Conservation (phyloP, 495 filamentous ascomycete genomes). For the Cryomyces minteri region DNA sequence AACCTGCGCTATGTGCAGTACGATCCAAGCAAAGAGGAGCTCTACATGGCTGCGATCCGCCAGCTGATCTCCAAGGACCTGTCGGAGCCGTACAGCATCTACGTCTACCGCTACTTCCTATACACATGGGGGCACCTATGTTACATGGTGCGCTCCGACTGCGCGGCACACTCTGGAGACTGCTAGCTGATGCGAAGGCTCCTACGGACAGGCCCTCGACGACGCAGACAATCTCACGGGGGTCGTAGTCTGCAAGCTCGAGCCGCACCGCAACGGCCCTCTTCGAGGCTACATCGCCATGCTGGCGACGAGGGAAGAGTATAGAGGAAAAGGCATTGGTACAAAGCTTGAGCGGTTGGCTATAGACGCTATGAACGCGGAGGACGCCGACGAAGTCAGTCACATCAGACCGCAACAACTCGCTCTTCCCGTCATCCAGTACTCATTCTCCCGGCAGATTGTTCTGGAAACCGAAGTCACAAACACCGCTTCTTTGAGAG, state of each 20-base stretch:
- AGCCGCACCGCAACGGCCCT: constrained; percentile 64
- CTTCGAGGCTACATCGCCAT: constrained; percentile 95
- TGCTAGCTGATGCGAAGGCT: neutral
- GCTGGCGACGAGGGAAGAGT: constrained; percentile 67
- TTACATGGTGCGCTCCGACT: constrained; percentile 46
- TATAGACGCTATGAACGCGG: constrained; percentile 75
- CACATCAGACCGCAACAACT: neutral
- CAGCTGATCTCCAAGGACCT: constrained; percentile 91
- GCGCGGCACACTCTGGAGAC: no score
- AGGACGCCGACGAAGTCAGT: constrained; percentile 69
- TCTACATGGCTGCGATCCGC: constrained; percentile 74
- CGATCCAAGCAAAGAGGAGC: constrained; percentile 52
- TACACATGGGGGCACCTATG: constrained; percentile 97
- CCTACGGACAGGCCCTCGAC: constrained; percentile 41
- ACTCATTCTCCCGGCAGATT: constrained; percentile 28
- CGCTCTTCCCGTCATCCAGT: neutral
- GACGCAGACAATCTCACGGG: constrained; percentile 41
- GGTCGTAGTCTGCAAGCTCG: constrained; percentile 92
- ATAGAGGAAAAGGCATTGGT: constrained; percentile 76
- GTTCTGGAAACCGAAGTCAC: constrained; percentile 94
- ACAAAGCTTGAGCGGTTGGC: constrained; percentile 76
- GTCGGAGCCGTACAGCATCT: constrained; percentile 98
- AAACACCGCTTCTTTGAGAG: constrained; percentile 76
- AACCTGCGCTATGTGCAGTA: constrained; percentile 74
- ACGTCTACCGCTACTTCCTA: constrained; percentile 96